Evolutionary conservation across 371 early-diverging fungal species (phyloP).

Genomic region (Lichtheimia hyalospora): DNA sequence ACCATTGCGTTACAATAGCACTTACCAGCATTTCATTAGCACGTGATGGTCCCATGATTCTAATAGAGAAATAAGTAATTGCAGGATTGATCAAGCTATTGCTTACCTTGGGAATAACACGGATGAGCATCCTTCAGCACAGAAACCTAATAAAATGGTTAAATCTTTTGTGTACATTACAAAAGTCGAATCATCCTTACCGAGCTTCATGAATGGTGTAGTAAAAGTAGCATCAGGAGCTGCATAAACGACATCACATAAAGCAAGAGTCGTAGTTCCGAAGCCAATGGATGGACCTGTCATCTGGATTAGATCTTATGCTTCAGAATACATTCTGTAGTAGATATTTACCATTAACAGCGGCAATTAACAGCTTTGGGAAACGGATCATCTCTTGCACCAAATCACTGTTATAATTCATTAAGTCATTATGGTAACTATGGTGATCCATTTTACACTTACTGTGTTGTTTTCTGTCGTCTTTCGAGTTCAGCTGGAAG

Average conservation of each 20-base stretch:
- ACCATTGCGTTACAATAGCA: neutral
- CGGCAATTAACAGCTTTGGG: conserved; percentile 74
- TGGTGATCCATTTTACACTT: conserved; percentile 1
- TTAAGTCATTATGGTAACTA: neutral
- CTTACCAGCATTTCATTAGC: conserved; percentile 68
- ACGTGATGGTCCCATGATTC: conserved; percentile 56
- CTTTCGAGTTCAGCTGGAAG: conserved; percentile 23
- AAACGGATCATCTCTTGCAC: conserved; percentile 62
- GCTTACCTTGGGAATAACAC: conserved; percentile 57
- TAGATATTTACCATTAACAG: conserved; percentile 58
- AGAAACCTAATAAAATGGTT: conserved; percentile 44
- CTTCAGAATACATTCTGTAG: neutral
- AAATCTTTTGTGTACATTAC: neutral
- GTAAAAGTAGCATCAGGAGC: conserved; percentile 62
- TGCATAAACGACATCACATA: conserved; percentile 71
- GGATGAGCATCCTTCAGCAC: conserved; percentile 69
- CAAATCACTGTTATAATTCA: conserved; percentile 34
- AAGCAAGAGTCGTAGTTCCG: conserved; percentile 65
- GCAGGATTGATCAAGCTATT: neutral
- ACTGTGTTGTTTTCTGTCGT: conserved; percentile 23
- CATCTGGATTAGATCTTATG: neutral
- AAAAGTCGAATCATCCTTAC: conserved; percentile 17
- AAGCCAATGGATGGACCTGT: conserved; percentile 71
- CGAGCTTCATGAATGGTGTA: conserved; percentile 73
- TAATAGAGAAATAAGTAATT: conserved; percentile 12